Base-by-base conservation (phyloP, 176 grass and related monocot genomes). In the Lolium rigidum region DNA sequence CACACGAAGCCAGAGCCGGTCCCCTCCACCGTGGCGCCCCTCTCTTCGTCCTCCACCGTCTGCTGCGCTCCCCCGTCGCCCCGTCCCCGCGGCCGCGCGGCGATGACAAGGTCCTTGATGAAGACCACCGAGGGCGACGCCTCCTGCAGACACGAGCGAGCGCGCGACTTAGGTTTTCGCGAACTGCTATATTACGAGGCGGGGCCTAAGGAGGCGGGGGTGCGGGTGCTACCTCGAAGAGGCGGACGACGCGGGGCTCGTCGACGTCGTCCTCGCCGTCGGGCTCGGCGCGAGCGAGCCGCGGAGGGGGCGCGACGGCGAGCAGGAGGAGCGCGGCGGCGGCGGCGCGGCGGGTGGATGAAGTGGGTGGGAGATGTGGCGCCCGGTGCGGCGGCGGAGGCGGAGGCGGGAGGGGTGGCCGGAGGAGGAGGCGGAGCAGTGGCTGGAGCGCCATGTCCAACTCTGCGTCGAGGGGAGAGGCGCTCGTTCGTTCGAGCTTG, bases 101-200 rank as follows among this genome's bases (percentile, higher is more conserved):
- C 11, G 65, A 88, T 59, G 21, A 88, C 50, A 31, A 94, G 82
- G 80, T 92, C 92, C 84, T 97, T 94, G 85, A 97, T 97, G 88
- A 97, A 97, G 79, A 94, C 94, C 80, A 97, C 94, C 74, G 94
- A 97, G 62, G 92, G 92, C 70, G 92, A 92, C 55, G 92, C 78
- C 73, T 92, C 94, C 92, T 97, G 68, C 31, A 35, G 31, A 35
- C 31, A 35, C 31, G 72, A 77, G 5, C 77, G 21, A 15, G 41
- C 41, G 10, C 35, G 17, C 18, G 15, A 31, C 13, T 44, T 20
- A 24, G 78, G 28, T 1, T 10, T 22, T 21, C 21, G 5, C 4
- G 22, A 28, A 50, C 2, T 24, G 14, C 8, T 12, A 4, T 1
- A 4, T 1, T 13, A 25, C 0, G 37, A 10, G 52, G 15, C 0